A percentile compares a stretch with the other conserved stretches of the same genome.
phyloP scores from a whole-genome alignment of 345 rosid species.

The Citrus cavaleriei region DNA sequence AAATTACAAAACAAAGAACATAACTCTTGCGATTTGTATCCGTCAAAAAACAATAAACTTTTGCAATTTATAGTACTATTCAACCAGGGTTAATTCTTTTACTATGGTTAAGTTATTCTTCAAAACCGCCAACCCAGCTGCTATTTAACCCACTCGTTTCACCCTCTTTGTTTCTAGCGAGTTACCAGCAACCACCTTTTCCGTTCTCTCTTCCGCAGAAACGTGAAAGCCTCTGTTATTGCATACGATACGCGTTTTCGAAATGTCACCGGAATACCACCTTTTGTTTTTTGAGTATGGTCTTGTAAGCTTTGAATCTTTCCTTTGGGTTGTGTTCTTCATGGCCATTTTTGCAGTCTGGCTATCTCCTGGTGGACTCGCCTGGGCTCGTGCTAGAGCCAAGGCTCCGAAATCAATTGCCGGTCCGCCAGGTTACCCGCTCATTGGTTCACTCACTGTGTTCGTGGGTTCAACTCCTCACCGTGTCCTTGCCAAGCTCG shows the following conservation, averaged over 20 bases:
- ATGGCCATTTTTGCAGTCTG: conserved; percentile 31
- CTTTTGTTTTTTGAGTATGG: conserved; percentile 11
- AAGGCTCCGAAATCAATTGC: conserved; percentile 32
- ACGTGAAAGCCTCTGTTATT: background rate
- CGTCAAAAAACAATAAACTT: background rate
- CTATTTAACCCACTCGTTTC: conserved; percentile 30
- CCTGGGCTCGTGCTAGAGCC: conserved; percentile 44
- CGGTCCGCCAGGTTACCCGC: conserved; percentile 58
- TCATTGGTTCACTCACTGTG: conserved; percentile 35
- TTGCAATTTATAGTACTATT: background rate
- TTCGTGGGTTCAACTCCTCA: conserved; percentile 49
- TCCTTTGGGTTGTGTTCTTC: conserved; percentile 16
- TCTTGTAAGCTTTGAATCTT: conserved; percentile 18
- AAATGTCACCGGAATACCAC: conserved; percentile 19
- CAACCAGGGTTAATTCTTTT: conserved; percentile 1
- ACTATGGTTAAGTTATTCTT: background rate
- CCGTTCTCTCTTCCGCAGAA: rapidly evolving
- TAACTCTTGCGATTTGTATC: background rate
- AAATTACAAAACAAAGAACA: background rate
- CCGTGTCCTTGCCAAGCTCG: conserved; percentile 44
- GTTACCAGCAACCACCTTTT: background rate
- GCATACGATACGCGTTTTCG: background rate
- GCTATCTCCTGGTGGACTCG: conserved; percentile 59
- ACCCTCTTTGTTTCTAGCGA: conserved; percentile 14
- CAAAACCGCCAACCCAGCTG: conserved; percentile 10